Conservation (phyloP, 2,329 filamentous ascomycete species). For the Botryosphaeria dothidea region DNA sequence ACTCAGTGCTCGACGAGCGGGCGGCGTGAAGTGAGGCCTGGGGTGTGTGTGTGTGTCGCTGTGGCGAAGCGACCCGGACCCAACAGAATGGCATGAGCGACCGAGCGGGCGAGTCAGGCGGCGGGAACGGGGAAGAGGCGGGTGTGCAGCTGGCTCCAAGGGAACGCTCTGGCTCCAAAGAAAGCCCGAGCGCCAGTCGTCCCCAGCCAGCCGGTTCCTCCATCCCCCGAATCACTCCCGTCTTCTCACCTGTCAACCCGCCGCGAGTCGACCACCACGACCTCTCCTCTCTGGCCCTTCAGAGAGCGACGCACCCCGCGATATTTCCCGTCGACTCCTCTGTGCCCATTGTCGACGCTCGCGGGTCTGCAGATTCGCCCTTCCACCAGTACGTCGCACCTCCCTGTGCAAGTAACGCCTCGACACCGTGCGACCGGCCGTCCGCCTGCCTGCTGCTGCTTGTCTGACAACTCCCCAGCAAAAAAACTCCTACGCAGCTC, state of each 20-base stretch:
- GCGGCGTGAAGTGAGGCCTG: not conserved
- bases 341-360: not conserved
- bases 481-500: not conserved
- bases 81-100: not conserved
- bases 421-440: conserved; percentile 10
- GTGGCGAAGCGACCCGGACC: conserved; percentile 8
- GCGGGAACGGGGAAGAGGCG: conserved; percentile 1
- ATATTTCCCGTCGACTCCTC: not conserved
- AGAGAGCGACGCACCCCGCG: not conserved
- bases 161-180: not conserved
- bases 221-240: conserved; percentile 8
- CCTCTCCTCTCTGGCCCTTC: not conserved
- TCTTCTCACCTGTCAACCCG: conserved; percentile 2
- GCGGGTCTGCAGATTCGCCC: not conserved
- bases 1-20: not conserved
- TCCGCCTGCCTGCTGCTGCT: conserved; percentile 2
- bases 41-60: not conserved
- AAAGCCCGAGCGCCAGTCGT: conserved; percentile 6
- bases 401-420: conserved; percentile 3
- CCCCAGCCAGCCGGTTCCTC: conserved; percentile 6
- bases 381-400: conserved; percentile 6
- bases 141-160: not conserved
- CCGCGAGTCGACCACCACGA: not conserved
- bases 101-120: conserved; percentile 8
- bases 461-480: conserved; percentile 8